Conservation (phyloP, 2,329 filamentous ascomycete genomes). For the Venturia pyrina region DNA sequence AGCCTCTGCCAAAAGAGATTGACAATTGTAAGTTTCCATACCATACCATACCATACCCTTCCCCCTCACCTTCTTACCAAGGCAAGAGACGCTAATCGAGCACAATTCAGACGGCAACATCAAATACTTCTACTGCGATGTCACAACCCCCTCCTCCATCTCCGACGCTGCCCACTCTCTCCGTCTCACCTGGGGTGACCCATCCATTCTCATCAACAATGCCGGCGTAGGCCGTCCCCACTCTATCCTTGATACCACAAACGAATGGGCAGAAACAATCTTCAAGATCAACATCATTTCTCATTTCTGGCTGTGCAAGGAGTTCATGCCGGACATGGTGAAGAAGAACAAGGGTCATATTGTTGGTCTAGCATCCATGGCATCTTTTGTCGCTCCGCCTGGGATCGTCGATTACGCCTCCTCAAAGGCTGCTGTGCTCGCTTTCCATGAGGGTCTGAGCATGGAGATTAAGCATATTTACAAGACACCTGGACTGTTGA, state of each 20-base stretch:
- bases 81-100: neutral
- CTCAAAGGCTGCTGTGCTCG: constrained; percentile 42
- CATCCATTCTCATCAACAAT: constrained; percentile 41
- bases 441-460: constrained; percentile 40
- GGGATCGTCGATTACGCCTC: constrained; percentile 44
- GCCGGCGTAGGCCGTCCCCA: constrained; percentile 39
- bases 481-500: constrained; percentile 22
- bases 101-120: constrained; percentile 16
- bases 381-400: constrained; percentile 37
- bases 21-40: constrained; percentile 15
- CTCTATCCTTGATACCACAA: constrained; percentile 36
- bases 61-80: neutral
- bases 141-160: constrained; percentile 39
- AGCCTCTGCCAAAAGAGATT: constrained; percentile 23
- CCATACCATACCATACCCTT: neutral
- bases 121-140: constrained; percentile 36
- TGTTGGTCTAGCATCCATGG: constrained; percentile 45
- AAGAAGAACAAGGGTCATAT: constrained; percentile 44
- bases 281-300: constrained; percentile 44
- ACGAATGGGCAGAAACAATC: constrained; percentile 35
- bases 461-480: constrained; percentile 19
- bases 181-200: constrained; percentile 31
- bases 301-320: constrained; percentile 41
- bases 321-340: constrained; percentile 44
- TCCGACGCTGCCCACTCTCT: constrained; percentile 30